A percentile compares a stretch with the other conserved stretches of the same genome.
phyloP scores from a whole-genome alignment of 2,329 filamentous ascomycete genomes.

The Trichoderma cornu-damae region DNA sequence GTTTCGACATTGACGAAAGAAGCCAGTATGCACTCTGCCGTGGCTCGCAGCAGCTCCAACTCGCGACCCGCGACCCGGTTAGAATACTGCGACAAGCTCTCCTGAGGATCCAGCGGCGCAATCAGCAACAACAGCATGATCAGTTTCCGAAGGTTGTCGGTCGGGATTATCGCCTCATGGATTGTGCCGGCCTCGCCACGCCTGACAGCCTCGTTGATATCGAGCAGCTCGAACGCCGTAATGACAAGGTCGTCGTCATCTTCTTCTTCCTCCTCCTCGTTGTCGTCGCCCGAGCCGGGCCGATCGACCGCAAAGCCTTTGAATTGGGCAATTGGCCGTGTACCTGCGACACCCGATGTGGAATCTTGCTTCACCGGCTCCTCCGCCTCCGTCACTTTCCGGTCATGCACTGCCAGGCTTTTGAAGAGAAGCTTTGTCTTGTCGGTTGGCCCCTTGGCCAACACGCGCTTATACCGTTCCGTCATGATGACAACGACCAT shows the following conservation, averaged over 20 bases:
- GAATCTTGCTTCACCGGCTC: not conserved
- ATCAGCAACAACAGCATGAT: constrained; percentile 64
- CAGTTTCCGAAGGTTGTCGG: constrained; percentile 66
- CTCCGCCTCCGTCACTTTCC: constrained; percentile 41
- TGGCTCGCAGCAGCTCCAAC: constrained; percentile 53
- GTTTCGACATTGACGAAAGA: constrained; percentile 62
- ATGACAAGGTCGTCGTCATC: constrained; percentile 61
- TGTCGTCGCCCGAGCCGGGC: constrained; percentile 40
- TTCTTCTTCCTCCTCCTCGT: constrained; percentile 43
- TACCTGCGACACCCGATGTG: not conserved
- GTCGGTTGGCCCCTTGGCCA: constrained; percentile 53
- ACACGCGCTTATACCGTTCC: constrained; percentile 59
- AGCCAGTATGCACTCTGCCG: constrained; percentile 60
- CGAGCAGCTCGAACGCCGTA: constrained; percentile 63
- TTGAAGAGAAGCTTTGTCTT: constrained; percentile 63
- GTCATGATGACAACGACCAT: constrained; percentile 70
- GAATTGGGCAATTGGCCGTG: constrained; percentile 20
- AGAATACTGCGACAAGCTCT: constrained; percentile 58
- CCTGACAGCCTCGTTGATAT: constrained; percentile 57
- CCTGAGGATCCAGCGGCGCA: constrained; percentile 60
- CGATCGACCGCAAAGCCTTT: constrained; percentile 45
- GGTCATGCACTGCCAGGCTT: constrained; percentile 67
- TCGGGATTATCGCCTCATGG: constrained; percentile 64
- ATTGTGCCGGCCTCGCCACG: constrained; percentile 47
- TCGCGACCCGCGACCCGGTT: constrained; percentile 51